Percentiles rank a stretch among this genome's conserved stretches.
Conservation (phyloP, 371 early-diverging fungal genomes). For the Apophysomyces ossiformis region DNA sequence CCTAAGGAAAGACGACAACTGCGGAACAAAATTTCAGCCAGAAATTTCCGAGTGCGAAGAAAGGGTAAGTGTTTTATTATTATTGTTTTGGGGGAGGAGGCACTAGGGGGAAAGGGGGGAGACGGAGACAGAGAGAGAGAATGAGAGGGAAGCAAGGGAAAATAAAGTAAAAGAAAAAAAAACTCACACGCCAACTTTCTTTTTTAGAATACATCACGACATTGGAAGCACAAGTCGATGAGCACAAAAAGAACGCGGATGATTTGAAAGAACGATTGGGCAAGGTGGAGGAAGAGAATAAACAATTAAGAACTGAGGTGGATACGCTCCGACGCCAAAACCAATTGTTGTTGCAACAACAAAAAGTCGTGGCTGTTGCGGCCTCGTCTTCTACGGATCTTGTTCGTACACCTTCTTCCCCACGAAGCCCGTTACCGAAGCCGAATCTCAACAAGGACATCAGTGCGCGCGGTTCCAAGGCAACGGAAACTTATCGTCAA, state of each 20-base stretch:
- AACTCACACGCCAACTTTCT: neutral
- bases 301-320: conserved; percentile 59
- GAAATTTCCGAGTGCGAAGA: conserved; percentile 85
- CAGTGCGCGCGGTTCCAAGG: conserved; percentile 49
- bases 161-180: neutral
- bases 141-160: conserved; percentile 21
- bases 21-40: conserved; percentile 89
- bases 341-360: conserved; percentile 31
- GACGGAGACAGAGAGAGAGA: too few species aligned
- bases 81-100: too few species aligned
- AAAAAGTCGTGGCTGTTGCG: conserved; percentile 12
- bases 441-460: conserved; percentile 54
- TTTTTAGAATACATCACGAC: conserved; percentile 78
- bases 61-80: conserved; percentile 59
- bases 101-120: too few species aligned
- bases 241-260: conserved; percentile 65
- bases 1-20: conserved; percentile 83
- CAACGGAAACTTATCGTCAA: conserved; percentile 53
- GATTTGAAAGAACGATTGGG: conserved; percentile 48
- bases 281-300: conserved; percentile 62
- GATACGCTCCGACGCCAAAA: conserved; percentile 48
- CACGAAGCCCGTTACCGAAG: conserved; percentile 42
- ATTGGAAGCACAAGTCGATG: conserved; percentile 77
- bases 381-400: conserved; percentile 19
- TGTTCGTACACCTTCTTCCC: conserved; percentile 27